These are phyloP conservation scores for Meyerozyma elateridarum DNA, from an alignment of 1,139 yeast genomes.

Conservation along the genomic window DNA sequence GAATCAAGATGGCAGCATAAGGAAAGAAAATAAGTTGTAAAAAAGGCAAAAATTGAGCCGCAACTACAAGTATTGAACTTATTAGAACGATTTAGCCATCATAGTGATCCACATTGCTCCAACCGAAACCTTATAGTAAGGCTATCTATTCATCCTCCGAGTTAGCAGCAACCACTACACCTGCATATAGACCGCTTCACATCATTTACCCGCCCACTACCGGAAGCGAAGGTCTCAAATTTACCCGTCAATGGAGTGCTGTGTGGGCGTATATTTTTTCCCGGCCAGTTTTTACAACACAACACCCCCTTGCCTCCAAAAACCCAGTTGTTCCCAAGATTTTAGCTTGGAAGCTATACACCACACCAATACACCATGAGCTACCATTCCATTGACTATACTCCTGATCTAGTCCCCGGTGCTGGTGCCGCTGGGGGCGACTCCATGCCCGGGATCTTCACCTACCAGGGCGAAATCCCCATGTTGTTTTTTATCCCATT, in stretches of 20 bases:
- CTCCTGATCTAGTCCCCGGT: conserved; percentile 2
- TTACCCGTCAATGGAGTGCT: conserved; percentile 1
- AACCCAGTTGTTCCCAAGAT: conserved; percentile 2
- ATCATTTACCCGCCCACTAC: too few relatives aligned
- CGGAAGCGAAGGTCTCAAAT: too few relatives aligned
- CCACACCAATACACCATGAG: conserved; percentile 5
- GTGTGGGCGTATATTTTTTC: background rate
- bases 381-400: conserved; percentile 1
- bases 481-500: conserved; percentile 21
- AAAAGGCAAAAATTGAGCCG: too few relatives aligned
- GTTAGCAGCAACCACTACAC: too few relatives aligned
- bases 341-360: conserved; percentile 3
- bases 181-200: too few relatives aligned
- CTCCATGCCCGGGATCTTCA: conserved; percentile 2
- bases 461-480: conserved; percentile 12
- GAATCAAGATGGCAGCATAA: too few relatives aligned
- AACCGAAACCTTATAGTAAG: too few relatives aligned
- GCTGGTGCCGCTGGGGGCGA: conserved; percentile 1
- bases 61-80: too few relatives aligned
- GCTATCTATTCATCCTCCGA: too few relatives aligned
- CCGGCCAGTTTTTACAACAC: conserved; percentile 1
- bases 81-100: too few relatives aligned
- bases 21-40: too few relatives aligned
- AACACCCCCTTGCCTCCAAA: conserved; percentile 4
- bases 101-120: too few relatives aligned